A percentile compares a stretch with the other conserved stretches of the same genome.
Conservation (phyloP, 768 basidiomycete genomes). For the Amanita subjunquillea region DNA sequence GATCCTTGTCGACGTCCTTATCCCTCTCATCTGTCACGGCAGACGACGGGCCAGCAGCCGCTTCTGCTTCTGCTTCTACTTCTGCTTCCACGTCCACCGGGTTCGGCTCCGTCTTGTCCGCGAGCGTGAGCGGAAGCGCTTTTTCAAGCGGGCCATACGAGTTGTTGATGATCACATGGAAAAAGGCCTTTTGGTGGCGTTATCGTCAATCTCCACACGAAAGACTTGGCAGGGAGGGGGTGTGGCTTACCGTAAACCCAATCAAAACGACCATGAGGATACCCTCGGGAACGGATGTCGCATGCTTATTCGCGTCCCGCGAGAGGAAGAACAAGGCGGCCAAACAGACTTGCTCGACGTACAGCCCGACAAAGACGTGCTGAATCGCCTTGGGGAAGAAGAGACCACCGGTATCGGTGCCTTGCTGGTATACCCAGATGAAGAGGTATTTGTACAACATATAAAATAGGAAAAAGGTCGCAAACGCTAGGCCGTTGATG, state of each 20-base stretch:
- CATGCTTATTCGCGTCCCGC: conserved; percentile 35
- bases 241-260: conserved; percentile 56
- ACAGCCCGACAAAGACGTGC: conserved; percentile 90
- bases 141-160: conserved; percentile 74
- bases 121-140: conserved; percentile 70
- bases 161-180: conserved; percentile 61
- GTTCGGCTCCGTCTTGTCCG: conserved; percentile 36
- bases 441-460: conserved; percentile 81
- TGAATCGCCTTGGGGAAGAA: conserved; percentile 95
- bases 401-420: conserved; percentile 78
- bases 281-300: conserved; percentile 63
- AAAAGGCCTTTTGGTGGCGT: conserved; percentile 33
- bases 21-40: no score
- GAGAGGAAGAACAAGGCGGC: conserved; percentile 88
- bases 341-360: conserved; percentile 81
- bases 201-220: no score
- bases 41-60: no score
- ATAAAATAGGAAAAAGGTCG: conserved; percentile 79
- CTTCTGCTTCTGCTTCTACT: no score
- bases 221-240: not conserved
- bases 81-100: conserved; percentile 23
- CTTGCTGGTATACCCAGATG: conserved; percentile 68
- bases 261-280: conserved; percentile 82
- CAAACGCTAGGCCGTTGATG: conserved; percentile 82
- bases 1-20: no score